A percentile compares a stretch with the other conserved stretches of the same genome.
Evolutionary conservation across 1,139 yeast genomes (phyloP).

Genomic region (Yamadazyma songkhlaensis): DNA sequence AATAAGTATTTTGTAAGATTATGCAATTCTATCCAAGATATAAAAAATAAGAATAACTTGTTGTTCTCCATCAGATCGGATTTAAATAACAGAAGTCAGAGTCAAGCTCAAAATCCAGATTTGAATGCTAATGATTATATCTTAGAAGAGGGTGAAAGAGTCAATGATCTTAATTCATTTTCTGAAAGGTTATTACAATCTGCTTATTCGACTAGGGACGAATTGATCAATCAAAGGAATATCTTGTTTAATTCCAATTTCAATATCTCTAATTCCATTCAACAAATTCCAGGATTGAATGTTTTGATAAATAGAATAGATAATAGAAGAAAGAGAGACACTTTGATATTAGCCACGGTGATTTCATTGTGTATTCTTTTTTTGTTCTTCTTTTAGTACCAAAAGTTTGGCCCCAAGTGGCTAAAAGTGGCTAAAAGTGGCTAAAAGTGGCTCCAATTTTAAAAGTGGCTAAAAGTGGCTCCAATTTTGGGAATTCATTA

Average conservation of each 20-base stretch:
- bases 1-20: constrained; percentile 61
- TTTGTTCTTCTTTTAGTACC: constrained; percentile 45
- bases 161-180: constrained; percentile 68
- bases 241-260: constrained; percentile 63
- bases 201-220: constrained; percentile 89
- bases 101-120: constrained; percentile 29
- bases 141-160: constrained; percentile 71
- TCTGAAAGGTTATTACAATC: constrained; percentile 79
- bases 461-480: too few species aligned
- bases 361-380: constrained; percentile 72
- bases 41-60: constrained; percentile 71
- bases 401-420: too few species aligned
- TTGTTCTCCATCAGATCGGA: constrained; percentile 76
- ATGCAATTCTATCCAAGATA: constrained; percentile 60
- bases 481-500: too few species aligned
- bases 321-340: constrained; percentile 84
- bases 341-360: constrained; percentile 74
- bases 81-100: constrained; percentile 49
- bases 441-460: too few species aligned
- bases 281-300: constrained; percentile 78
- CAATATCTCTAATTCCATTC: constrained; percentile 58
- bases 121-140: constrained; percentile 58
- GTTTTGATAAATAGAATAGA: constrained; percentile 76
- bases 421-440: too few species aligned
- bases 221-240: constrained; percentile 68